Evolutionary conservation across 2,329 filamentous ascomycete species (phyloP), one percentile per base, ranked within the genome.

Genomic region (Ceratocystis destructans): DNA sequence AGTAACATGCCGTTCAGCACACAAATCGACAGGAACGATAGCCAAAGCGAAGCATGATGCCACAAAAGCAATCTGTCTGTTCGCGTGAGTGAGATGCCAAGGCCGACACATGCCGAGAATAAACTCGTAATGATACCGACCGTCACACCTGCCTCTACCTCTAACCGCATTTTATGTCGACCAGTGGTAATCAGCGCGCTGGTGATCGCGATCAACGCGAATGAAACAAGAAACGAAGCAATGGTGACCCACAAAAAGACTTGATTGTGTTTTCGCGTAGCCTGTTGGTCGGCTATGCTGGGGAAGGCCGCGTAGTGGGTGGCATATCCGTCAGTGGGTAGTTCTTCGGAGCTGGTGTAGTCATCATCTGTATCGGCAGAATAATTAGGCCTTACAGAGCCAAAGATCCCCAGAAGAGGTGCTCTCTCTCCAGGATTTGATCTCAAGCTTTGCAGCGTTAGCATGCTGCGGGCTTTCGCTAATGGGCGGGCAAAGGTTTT

Each of bases 141-240:
- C 0, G 88, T 79, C 1, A 89, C 87, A 7, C 86, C 88, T 0
- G 83, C 83, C 71, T 92, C 87, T 2, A 93, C 89, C 73, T 89
- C 84, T n/a, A 84, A 79, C 3, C 82, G 79, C 70, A 87, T 79
- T 73, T 83, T 87, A 72, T 84, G 86, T 61, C 83, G 80, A 7
- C 88, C 88, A 0, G 89, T 89, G 15, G 79, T 76, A 41, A 88
- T 83, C 46, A 94, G 80, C 8, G 87, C 78, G 46, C 79, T 79
- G 0, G 87, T 83, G 41, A 93, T 80, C 61, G 81, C 73, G 45
- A 90, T 80, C 7, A 93, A 79, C 5, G 86, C 74, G 45, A 86
- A 80, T 0, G 88, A 82, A 0, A 83, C 80, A 1, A 77, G 75
- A 69, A 88, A 86, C 57, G 80, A 80, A 50, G 77, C 77, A 15